A percentile compares a stretch with the other conserved stretches of the same genome.
phyloP scores from a whole-genome alignment of 2,329 filamentous ascomycete genomes.

The Fusarium pseudocircinatum region DNA sequence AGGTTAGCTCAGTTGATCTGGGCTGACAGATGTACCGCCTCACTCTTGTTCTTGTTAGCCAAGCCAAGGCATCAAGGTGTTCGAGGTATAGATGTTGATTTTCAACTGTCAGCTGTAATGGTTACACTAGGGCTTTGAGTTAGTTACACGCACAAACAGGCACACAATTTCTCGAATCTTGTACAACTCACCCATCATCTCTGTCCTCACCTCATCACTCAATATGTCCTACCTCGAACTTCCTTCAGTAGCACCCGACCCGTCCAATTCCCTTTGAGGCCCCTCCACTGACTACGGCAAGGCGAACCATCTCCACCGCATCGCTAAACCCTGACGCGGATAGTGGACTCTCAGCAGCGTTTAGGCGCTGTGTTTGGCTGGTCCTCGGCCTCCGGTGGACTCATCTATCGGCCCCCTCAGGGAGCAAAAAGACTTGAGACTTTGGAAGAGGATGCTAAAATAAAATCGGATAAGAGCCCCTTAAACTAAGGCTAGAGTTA shows the following conservation, averaged over 20 bases:
- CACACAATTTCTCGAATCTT: background rate
- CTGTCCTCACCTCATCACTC: background rate
- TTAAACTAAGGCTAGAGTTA: too few species aligned
- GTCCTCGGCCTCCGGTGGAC: constrained; percentile 16
- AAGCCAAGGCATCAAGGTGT: background rate
- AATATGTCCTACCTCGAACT: background rate
- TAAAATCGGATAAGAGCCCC: background rate
- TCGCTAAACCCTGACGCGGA: constrained; percentile 29
- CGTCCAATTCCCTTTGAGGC: constrained; percentile 22
- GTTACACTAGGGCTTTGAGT: background rate
- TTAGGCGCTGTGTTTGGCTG: constrained; percentile 15
- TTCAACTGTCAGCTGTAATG: background rate
- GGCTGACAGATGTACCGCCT: constrained; percentile 18
- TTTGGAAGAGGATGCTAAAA: background rate
- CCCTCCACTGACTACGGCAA: constrained; percentile 25
- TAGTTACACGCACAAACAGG: background rate
- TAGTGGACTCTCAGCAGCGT: constrained; percentile 17
- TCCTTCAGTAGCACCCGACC: background rate
- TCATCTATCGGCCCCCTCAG: background rate
- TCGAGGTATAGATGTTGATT: background rate
- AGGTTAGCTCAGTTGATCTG: constrained; percentile 8
- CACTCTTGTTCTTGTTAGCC: constrained; percentile 17
- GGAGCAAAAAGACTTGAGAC: background rate
- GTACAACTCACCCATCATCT: background rate
- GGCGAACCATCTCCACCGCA: constrained; percentile 40